Percentiles rank a stretch among this genome's conserved stretches.
These are phyloP conservation scores for Elsinoe perseae DNA, from an alignment of 2,329 filamentous ascomycete genomes.

Conservation along the genomic window DNA sequence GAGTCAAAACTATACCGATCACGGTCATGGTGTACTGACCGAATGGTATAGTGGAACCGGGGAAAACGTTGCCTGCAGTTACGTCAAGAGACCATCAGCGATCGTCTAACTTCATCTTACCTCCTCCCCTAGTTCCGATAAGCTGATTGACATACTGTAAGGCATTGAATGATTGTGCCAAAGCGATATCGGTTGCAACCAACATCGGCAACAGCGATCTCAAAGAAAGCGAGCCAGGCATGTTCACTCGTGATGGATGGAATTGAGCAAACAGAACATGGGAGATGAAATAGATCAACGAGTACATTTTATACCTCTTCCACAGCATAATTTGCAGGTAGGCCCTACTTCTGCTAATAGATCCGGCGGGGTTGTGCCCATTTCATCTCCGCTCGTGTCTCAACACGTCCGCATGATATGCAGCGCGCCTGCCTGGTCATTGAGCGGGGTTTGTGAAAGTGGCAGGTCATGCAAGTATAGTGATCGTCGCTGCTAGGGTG, in stretches of 20 bases:
- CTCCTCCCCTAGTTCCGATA: slow-evolving; percentile 38
- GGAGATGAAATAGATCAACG: too few relatives aligned
- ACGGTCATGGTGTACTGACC: slow-evolving; percentile 19
- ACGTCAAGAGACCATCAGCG: slow-evolving; percentile 1
- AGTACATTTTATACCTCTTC: not conserved
- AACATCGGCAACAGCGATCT: not conserved
- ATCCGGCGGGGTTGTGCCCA: not conserved
- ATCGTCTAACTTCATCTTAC: slow-evolving; percentile 17
- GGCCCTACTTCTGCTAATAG: not conserved
- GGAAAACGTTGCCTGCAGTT: slow-evolving; percentile 37
- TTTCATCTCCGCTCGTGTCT: not conserved
- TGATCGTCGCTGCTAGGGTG: not conserved
- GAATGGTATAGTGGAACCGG: slow-evolving; percentile 41
- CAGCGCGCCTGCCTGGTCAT: not conserved
- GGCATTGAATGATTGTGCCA: slow-evolving; percentile 21
- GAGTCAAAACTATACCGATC: not conserved
- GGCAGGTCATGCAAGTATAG: not conserved
- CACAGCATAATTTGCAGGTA: not conserved
- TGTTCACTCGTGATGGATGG: too few relatives aligned
- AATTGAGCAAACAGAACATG: too few relatives aligned
- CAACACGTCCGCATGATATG: not conserved
- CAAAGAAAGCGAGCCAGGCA: too few relatives aligned
- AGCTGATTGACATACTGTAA: slow-evolving; percentile 36
- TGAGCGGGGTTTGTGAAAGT: not conserved
- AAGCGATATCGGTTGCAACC: not conserved